phyloP scores from a whole-genome alignment of 1,284 basidiomycete species.

The Entoloma clypeatum region DNA sequence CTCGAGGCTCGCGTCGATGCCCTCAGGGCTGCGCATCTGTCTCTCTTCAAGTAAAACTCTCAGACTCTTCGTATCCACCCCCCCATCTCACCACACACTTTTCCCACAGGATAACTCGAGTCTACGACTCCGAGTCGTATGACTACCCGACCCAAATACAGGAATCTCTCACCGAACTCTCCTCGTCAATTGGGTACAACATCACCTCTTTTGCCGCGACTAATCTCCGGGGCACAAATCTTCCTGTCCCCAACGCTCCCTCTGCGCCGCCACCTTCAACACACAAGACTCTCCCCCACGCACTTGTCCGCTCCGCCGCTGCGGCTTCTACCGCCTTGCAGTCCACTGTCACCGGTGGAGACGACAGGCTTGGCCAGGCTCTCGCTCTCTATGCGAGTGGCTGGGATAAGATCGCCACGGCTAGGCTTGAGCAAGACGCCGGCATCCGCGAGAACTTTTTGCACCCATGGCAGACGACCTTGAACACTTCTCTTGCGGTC shows the following conservation, averaged over 20 bases:
- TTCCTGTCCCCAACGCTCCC: conserved; percentile 70
- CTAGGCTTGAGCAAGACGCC: conserved; percentile 80
- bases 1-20: conserved; percentile 95
- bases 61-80: neutral
- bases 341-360: conserved; percentile 40
- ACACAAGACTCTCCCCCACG: conserved; percentile 96
- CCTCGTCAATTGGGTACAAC: conserved; percentile 71
- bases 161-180: conserved; percentile 70
- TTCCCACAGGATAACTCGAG: conserved; percentile 67
- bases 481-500: conserved; percentile 77
- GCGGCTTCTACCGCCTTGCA: conserved; percentile 60
- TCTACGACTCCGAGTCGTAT: conserved; percentile 84
- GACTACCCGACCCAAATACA: conserved; percentile 84
- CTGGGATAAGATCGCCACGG: conserved; percentile 86
- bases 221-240: conserved; percentile 86
- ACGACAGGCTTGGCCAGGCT: conserved; percentile 73
- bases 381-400: conserved; percentile 78
- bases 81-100: conserved; percentile 13
- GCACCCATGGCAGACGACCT: conserved; percentile 87
- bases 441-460: conserved; percentile 75
- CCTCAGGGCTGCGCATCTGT: conserved; percentile 75
- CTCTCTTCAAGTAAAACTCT: conserved; percentile 66
- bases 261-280: conserved; percentile 50
- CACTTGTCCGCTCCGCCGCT: conserved; percentile 80
- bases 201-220: conserved; percentile 84